These are phyloP conservation scores for Epipyxis sp. DNA, from an alignment of 108 stramenopile species.

Conservation along the genomic window DNA sequence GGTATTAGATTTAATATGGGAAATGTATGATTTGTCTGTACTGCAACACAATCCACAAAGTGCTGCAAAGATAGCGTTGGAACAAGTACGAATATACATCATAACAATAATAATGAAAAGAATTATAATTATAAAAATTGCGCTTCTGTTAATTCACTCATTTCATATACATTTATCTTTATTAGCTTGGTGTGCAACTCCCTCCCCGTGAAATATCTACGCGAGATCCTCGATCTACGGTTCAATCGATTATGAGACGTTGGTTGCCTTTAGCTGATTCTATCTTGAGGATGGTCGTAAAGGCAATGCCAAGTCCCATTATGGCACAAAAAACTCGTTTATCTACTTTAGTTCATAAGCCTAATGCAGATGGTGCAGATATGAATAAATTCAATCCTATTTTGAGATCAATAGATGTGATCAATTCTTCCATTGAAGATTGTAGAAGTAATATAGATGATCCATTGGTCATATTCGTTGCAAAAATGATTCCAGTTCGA, in stretches of 20 bases:
- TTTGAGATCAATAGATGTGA: too few species aligned
- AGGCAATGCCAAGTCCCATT: constrained; percentile 44
- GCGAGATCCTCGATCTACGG: constrained; percentile 27
- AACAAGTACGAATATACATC: background rate
- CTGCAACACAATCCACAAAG: constrained; percentile 11
- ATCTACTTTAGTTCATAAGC: background rate
- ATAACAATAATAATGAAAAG: too few species aligned
- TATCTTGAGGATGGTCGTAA: constrained; percentile 57
- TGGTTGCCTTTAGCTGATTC: constrained; percentile 59
- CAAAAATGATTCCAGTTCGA: constrained; percentile 56
- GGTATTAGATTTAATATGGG: constrained; percentile 56
- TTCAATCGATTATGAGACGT: constrained; percentile 48
- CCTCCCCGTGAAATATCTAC: constrained; percentile 5
- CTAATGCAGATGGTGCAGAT: background rate
- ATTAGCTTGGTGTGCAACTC: background rate
- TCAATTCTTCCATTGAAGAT: constrained; percentile 29
- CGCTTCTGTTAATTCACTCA: too few species aligned
- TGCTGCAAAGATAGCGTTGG: constrained; percentile 37
- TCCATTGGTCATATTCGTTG: constrained; percentile 50
- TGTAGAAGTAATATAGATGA: constrained; percentile 44
- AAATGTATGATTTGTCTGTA: constrained; percentile 53
- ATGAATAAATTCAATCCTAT: background rate
- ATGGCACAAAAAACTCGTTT: constrained; percentile 38
- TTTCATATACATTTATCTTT: too few species aligned
- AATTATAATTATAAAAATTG: too few species aligned